Conservation (phyloP, 352 stramenopile genomes). For the Elongisporangium anandrum region DNA sequence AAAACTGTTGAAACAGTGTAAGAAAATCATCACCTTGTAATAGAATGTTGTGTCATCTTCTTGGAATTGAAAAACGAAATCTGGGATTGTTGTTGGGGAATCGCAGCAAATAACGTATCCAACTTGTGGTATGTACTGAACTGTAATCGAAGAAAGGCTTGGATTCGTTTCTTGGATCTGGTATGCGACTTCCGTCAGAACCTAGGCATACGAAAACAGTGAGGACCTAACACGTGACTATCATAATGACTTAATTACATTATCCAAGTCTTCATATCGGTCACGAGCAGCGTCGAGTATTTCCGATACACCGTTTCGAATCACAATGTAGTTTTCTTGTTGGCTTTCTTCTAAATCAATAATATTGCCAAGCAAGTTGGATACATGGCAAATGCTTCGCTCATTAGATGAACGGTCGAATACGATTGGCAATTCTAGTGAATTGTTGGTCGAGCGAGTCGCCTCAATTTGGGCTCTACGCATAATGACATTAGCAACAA, state of each 20-base stretch:
- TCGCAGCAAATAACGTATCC: slow-evolving; percentile 84
- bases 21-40: slow-evolving; percentile 59
- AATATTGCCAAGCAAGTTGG: slow-evolving; percentile 78
- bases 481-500: slow-evolving; percentile 3
- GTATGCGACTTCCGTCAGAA: slow-evolving; percentile 79
- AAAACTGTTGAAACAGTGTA: neutral
- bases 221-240: no score
- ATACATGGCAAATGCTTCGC: slow-evolving; percentile 46
- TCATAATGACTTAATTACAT: slow-evolving; percentile 32
- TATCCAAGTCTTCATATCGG: slow-evolving; percentile 81
- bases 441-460: slow-evolving; percentile 10
- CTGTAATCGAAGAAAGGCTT: slow-evolving; percentile 64
- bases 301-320: slow-evolving; percentile 69
- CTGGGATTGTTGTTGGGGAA: slow-evolving; percentile 51
- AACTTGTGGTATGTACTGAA: slow-evolving; percentile 86
- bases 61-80: slow-evolving; percentile 88
- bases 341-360: slow-evolving; percentile 81
- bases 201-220: slow-evolving; percentile 24
- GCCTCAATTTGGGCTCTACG: slow-evolving; percentile 22
- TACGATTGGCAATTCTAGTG: slow-evolving; percentile 19
- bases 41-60: slow-evolving; percentile 84
- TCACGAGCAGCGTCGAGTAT: slow-evolving; percentile 57
- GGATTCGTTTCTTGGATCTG: slow-evolving; percentile 77
- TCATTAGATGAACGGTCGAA: slow-evolving; percentile 31
- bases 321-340: slow-evolving; percentile 52